These are phyloP conservation scores for Lolium perenne DNA, from an alignment of 176 grass and related monocot genomes.

Conservation along the genomic window DNA sequence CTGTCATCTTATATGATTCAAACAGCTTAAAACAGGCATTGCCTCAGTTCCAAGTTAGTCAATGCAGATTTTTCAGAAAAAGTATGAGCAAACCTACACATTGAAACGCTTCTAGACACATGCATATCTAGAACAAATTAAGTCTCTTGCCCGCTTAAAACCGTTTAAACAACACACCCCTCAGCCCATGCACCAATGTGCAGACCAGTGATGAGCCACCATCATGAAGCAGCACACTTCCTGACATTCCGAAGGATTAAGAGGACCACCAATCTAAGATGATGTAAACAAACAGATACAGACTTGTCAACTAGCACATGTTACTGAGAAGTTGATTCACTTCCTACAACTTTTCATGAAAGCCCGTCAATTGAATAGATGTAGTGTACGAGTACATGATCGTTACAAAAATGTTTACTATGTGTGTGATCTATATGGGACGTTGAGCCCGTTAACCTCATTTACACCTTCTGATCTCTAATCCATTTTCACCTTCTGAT, in stretches of 20 bases:
- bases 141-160: no score
- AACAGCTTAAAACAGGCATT: no score
- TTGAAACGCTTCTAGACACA: no score
- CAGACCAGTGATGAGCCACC: background rate
- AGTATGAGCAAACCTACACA: no score
- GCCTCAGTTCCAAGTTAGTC: no score
- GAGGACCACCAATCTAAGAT: background rate
- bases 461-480: conserved; percentile 58
- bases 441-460: conserved; percentile 17
- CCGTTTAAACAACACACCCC: no score
- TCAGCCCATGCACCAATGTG: no score
- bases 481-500: conserved; percentile 72
- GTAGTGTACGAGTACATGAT: conserved; percentile 38
- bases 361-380: conserved; percentile 43
- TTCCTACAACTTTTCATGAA: conserved; percentile 30
- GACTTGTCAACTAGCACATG: background rate
- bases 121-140: no score
- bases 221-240: background rate
- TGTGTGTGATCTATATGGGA: conserved; percentile 48
- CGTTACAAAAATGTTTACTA: conserved; percentile 41
- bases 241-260: background rate
- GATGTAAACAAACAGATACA: background rate
- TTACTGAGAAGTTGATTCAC: background rate
- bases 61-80: no score
- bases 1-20: no score